Evolutionary conservation across 2,329 filamentous ascomycete genomes (phyloP), one percentile per base, ranked within the genome.

Genomic region (Penicillium frequentans): DNA sequence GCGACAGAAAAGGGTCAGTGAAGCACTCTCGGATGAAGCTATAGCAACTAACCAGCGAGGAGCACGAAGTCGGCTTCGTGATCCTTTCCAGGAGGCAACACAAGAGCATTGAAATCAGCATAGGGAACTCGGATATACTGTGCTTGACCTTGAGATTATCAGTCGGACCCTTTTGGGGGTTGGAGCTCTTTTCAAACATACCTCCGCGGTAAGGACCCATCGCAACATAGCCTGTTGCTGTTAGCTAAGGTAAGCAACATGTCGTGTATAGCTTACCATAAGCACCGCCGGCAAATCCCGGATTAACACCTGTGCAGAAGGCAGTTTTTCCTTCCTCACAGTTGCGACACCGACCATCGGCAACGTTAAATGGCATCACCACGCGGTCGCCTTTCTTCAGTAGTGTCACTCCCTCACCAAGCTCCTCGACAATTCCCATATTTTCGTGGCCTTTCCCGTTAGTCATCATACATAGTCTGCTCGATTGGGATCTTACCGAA

Each of bases 281-380:
- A 21, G 83, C 82, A 9, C 82, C 83, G 6, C 83, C 84, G 1
- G 83, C 83, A 61, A 86, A 86, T 0, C 83, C 83, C 1, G 82
- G 82, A 63, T 86, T 86, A 3, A 85, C 81, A 56, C 85, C 86
- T 0, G 85, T 88, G 67, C 85, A 88, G 64, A 88, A 88, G 0
- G 85, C 85, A 1, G 85, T 88, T 57, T 79, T 81, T 2, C 85
- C 85, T 61, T 87, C 83, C 64, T 88, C 85, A 56, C 86, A 87
- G 63, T 87, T 87, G 19, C 80, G 79, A 69, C 86, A 88, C 13
- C 85, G 78, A 1, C 85, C 84, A 62, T 86, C 84, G 7, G 84
- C 84, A 1, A 87, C 85, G 54, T 87, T 87, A 75, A 87, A 88
- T 0, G 86, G 85, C 70, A 88, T 80, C 2, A 88, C 85, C 4